These are phyloP conservation scores for Cadophora gregata DNA, from an alignment of 2,329 filamentous ascomycete genomes.

Conservation along the genomic window DNA sequence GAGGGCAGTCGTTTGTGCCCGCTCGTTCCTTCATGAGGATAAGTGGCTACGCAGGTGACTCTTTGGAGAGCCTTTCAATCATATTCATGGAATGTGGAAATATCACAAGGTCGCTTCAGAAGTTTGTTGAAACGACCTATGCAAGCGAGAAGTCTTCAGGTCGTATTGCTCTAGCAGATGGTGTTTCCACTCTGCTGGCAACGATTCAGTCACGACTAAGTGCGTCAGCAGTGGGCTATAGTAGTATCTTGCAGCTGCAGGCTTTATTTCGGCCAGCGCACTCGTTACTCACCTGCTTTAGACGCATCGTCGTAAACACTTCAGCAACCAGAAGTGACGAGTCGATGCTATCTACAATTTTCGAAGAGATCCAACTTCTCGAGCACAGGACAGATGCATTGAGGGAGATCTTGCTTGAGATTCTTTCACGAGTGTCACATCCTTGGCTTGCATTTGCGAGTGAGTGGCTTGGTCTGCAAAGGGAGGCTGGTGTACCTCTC, in stretches of 20 bases:
- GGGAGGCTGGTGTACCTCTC: constrained; percentile 61
- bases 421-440: constrained; percentile 65
- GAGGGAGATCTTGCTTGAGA: constrained; percentile 68
- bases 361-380: constrained; percentile 64
- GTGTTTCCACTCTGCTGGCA: constrained; percentile 47
- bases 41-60: constrained; percentile 56
- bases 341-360: constrained; percentile 65
- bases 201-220: constrained; percentile 43
- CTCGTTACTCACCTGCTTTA: constrained; percentile 43
- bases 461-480: constrained; percentile 75
- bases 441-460: constrained; percentile 73
- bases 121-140: constrained; percentile 42
- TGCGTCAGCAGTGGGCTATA: constrained; percentile 33
- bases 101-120: constrained; percentile 41
- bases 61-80: constrained; percentile 52
- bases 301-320: constrained; percentile 39
- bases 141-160: constrained; percentile 38
- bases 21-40: constrained; percentile 55
- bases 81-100: constrained; percentile 47
- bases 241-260: constrained; percentile 44
- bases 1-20: constrained; percentile 58
- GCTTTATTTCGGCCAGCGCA: constrained; percentile 42
- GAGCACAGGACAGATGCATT: constrained; percentile 69
- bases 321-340: constrained; percentile 57
- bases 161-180: constrained; percentile 44